Conservation (phyloP, 371 early-diverging fungal genomes). For the Batrachochytrium dendrobatidis region DNA sequence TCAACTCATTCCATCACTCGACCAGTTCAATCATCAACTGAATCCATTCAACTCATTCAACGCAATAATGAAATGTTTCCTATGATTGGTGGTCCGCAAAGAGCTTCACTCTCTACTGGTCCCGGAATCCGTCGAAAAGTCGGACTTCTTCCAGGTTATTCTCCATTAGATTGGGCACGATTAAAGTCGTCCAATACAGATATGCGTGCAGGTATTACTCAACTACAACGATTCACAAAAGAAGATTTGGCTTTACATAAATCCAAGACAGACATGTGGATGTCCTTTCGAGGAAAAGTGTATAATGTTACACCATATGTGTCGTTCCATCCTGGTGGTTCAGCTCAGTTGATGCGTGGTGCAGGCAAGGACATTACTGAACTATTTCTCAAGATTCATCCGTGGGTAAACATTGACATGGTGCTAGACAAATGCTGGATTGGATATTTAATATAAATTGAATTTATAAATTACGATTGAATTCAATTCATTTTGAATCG, state of each 20-base stretch:
- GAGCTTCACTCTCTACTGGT: conserved; percentile 1
- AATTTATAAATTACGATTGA: too few species aligned
- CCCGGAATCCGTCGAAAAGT: conserved; percentile 58
- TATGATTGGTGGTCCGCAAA: conserved; percentile 21
- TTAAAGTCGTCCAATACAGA: conserved; percentile 67
- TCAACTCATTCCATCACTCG: neutral
- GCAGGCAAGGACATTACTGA: conserved; percentile 94
- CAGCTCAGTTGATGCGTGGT: conserved; percentile 74
- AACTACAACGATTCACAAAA: conserved; percentile 49
- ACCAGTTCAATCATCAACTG: neutral
- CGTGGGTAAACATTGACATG: conserved; percentile 91
- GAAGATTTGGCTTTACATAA: conserved; percentile 76
- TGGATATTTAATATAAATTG: conserved; percentile 66
- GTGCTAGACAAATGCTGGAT: conserved; percentile 78
- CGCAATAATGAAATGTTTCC: conserved; percentile 15
- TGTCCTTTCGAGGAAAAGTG: conserved; percentile 83
- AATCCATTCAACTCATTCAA: neutral
- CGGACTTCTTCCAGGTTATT: conserved; percentile 79
- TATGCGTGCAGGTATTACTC: conserved; percentile 46
- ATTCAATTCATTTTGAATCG: too few species aligned
- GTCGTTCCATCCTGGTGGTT: conserved; percentile 95
- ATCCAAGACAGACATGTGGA: conserved; percentile 83
- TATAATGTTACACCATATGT: conserved; percentile 93
- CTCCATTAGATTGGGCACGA: conserved; percentile 89
- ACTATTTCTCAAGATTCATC: conserved; percentile 81